Base-by-base conservation (phyloP, 176 grass and related monocot genomes). In the Aegilops sharonensis region DNA sequence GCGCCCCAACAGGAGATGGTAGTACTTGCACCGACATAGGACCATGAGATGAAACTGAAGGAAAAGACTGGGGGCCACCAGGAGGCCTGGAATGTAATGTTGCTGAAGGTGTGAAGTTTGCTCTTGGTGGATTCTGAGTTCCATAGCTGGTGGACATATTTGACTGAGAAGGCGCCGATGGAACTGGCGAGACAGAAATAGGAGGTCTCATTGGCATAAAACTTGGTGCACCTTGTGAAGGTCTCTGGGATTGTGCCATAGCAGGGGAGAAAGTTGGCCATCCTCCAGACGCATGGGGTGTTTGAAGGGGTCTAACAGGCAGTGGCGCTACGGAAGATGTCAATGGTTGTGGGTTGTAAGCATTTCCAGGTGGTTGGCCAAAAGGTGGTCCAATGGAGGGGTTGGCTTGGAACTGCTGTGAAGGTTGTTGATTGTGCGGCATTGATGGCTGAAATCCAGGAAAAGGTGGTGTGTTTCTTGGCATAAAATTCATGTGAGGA, bases 271-370 rank as follows among this genome's bases (percentile, higher is more conserved):
- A 77, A 70, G 47, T 77, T 87, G 83, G 83, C 93, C 93, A 94
- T 63, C 93, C 87, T 77, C 89, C 89, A 72, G 92, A 77, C 6
- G 78, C 54, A 85, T 93, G 85, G 14, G 88, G 83, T 80, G 64
- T 74, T 89, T 89, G 84, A 63, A 97, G 87, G 56, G 87, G 87
- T 73, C 93, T 91, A 83, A 75, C 83, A 80, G 85, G 40, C 5
- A 69, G 62, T 60, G 76, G 77, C 34, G 57, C 73, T 20, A 54
- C 52, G 40, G 89, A 62, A 30, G 80, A 52, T 67, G 82, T 31
- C 54, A 36, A 23, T 4, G 60, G 25, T 64, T 92, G 85, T 36
- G 69, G 85, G 71, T 63, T 84, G 82, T 77, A 77, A 32, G 72
- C 45, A 61, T 66, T 60, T 36, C 63, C 72, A 79, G 79, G 24